Evolutionary conservation across 2,329 filamentous ascomycete species (phyloP).

Genomic region (Colletotrichum eremochloae): DNA sequence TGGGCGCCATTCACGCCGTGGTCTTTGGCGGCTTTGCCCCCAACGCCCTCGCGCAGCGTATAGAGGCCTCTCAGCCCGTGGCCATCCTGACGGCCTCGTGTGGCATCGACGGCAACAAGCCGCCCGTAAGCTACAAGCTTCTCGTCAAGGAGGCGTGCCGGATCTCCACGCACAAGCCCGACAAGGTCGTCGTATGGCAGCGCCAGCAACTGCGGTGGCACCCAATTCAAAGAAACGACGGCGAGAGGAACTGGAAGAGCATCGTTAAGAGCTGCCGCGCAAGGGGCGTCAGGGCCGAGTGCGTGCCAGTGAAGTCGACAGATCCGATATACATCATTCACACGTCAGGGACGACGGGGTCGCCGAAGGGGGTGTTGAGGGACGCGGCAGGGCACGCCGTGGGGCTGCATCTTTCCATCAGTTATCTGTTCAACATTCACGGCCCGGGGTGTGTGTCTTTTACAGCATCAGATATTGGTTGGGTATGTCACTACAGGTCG

Average conservation of each 20-base stretch:
- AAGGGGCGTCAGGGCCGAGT: conserved; percentile 76
- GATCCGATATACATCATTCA: conserved; percentile 94
- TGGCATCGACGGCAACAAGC: conserved; percentile 89
- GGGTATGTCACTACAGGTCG: conserved; percentile 64
- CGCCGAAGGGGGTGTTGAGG: conserved; percentile 85
- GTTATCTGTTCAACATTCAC: conserved; percentile 84
- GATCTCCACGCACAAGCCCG: conserved; percentile 78
- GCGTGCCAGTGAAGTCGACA: conserved; percentile 82
- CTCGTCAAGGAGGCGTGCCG: conserved; percentile 81
- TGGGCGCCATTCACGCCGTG: conserved; percentile 90
- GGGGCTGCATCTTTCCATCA: conserved; percentile 84
- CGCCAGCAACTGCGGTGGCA: conserved; percentile 82
- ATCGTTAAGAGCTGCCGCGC: conserved; percentile 78
- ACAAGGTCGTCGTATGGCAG: conserved; percentile 85
- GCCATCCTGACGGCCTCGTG: conserved; percentile 90
- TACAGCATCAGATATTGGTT: conserved; percentile 89
- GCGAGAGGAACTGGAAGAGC: conserved; percentile 84
- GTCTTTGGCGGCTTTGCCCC: conserved; percentile 95
- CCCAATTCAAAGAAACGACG: conserved; percentile 72
- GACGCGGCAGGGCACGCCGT: conserved; percentile 91
- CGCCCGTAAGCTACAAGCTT: conserved; percentile 80
- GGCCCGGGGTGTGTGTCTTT: conserved; percentile 84
- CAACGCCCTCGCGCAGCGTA: conserved; percentile 84
- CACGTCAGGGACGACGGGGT: conserved; percentile 85
- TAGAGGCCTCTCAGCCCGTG: conserved; percentile 83